Base-by-base conservation (phyloP, 1,139 yeast genomes). In the Geotrichum histeridarum region DNA sequence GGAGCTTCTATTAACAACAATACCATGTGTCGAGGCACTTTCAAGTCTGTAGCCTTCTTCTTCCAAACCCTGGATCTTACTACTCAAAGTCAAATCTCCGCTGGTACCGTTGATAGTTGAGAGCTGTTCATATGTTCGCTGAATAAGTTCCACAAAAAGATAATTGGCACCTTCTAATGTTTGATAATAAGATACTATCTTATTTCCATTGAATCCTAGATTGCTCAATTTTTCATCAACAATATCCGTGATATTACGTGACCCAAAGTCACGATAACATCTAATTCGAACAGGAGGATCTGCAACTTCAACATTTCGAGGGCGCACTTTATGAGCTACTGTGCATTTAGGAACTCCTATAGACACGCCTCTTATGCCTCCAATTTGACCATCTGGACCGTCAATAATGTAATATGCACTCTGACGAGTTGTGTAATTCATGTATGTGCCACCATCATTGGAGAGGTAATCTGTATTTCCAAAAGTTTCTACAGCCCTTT, bases 111-210 rank as follows among this genome's bases (percentile, higher is more conserved):
- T 22, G n/a, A 18, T 2, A 8, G 33, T 12, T 27, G 22, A 9
- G 7, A 46, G 35, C 12, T n/a, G 15, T n/a, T 17, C 35, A n/a
- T 7, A 17, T 11, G 4, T 9, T 5, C 42, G 42, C 42, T 46
- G 42, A 8, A 46, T 17, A 2, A 37, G 35, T 12, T 46, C 49
- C 15, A 46, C 42, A 32, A 46, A 46, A 4, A 46, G 35, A 36
- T 46, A 46, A 18, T 46, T 46, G 8, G 42, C 49, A 35, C 42
- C 49, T n/a, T 46, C 42, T 2, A 7, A 12, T 2, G 49, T 46
- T 22, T 46, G 42, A 14, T 5, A 46, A 8, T 18, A 46, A 8
- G 49, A 36, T 4, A 35, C 42, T 12, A 46, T 22, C n/a, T 4
- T 46, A 8, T 22, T 4, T 18, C 49, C 42, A 8, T 5, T 11